These are phyloP conservation scores for Alternaria incomplexa DNA, from an alignment of 2,329 filamentous ascomycete species.

Conservation along the genomic window DNA sequence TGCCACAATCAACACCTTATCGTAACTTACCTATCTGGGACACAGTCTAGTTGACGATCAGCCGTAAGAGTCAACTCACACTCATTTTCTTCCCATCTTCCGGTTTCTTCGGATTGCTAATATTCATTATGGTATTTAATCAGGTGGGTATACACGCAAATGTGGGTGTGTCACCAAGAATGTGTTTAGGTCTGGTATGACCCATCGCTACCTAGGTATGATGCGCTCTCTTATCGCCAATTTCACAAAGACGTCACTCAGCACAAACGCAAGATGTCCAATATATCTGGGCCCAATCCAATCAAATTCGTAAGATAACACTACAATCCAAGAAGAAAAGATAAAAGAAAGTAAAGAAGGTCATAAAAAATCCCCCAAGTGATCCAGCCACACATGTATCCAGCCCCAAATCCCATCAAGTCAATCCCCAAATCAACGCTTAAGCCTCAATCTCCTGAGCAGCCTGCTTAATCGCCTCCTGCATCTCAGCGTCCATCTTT, in stretches of 20 bases:
- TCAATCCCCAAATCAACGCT: not conserved
- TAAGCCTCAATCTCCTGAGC: slow-evolving; percentile 3
- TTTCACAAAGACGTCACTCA: not conserved
- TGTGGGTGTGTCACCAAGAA: too few species aligned
- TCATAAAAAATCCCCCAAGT: not conserved
- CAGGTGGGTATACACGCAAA: too few species aligned
- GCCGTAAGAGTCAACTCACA: not conserved
- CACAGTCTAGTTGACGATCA: not conserved
- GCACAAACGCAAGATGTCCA: not conserved
- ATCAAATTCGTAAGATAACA: slow-evolving; percentile 1
- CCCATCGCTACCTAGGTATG: too few species aligned
- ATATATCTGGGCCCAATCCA: not conserved
- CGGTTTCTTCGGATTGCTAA: too few species aligned
- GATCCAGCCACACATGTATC: slow-evolving; percentile 6
- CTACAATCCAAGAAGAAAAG: not conserved
- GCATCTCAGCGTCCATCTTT: slow-evolving; percentile 3
- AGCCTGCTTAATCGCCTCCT: not conserved
- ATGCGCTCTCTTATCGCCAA: not conserved
- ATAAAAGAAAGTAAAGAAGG: not conserved
- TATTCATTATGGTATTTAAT: too few species aligned
- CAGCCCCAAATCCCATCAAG: not conserved
- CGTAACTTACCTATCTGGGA: not conserved
- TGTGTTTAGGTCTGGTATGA: too few species aligned
- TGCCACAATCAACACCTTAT: not conserved
- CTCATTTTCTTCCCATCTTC: not conserved